Percentiles rank a stretch among this genome's conserved stretches.
phyloP scores from a whole-genome alignment of 2,329 filamentous ascomycete species.

The Trichophyton benhamiae region DNA sequence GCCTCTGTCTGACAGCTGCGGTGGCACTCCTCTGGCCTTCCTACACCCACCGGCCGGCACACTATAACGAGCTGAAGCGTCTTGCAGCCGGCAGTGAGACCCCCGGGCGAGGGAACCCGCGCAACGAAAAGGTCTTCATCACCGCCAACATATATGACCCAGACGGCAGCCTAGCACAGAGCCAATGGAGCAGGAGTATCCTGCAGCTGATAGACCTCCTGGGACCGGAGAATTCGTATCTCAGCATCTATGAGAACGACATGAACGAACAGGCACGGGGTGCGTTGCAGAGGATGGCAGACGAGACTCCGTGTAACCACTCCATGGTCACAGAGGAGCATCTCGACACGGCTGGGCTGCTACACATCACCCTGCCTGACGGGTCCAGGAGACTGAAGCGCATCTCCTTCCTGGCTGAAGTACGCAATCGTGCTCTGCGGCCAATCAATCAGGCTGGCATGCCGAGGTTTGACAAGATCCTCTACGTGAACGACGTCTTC shows the following conservation, averaged over 20 bases:
- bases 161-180: conserved; percentile 47
- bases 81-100: conserved; percentile 21
- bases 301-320: conserved; percentile 38
- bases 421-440: conserved; percentile 56
- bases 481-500: conserved; percentile 56
- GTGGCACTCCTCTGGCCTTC: conserved; percentile 42
- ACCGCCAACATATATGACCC: conserved; percentile 58
- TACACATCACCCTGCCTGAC: conserved; percentile 49
- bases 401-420: conserved; percentile 60
- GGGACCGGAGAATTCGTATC: conserved; percentile 54
- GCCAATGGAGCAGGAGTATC: conserved; percentile 52
- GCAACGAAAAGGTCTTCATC: conserved; percentile 59
- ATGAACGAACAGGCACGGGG: conserved; percentile 44
- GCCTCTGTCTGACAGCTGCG: conserved; percentile 24
- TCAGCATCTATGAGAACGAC: conserved; percentile 65
- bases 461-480: conserved; percentile 42
- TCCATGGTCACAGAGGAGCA: conserved; percentile 49
- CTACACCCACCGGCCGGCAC: conserved; percentile 42
- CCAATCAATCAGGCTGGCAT: conserved; percentile 43
- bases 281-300: conserved; percentile 43
- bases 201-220: conserved; percentile 52
- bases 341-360: conserved; percentile 45
- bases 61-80: conserved; percentile 35
- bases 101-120: conserved; percentile 38
- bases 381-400: conserved; percentile 55